Percentiles rank a stretch among this genome's conserved stretches.
Evolutionary conservation across 106 monocot species (phyloP).

Genomic region (Acorus calamus): DNA sequence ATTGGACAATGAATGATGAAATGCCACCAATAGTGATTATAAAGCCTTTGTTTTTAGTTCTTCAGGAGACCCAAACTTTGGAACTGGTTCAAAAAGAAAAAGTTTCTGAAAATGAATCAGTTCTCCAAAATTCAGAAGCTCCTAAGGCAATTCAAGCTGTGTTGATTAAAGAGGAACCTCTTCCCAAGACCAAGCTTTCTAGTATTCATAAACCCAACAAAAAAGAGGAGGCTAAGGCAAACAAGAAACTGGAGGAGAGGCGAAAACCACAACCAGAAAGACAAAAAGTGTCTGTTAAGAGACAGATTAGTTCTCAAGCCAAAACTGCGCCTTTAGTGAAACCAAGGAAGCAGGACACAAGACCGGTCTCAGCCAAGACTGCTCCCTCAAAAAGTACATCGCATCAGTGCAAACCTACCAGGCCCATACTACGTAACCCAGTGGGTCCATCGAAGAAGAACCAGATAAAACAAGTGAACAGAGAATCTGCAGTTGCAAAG

Average conservation of each 20-base stretch:
- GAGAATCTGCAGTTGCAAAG: conserved; percentile 2
- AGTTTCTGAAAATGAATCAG: neutral
- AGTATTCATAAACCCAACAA: neutral
- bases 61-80: conserved; percentile 4
- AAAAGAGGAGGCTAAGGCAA: conserved; percentile 1
- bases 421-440: neutral
- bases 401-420: neutral
- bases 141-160: neutral
- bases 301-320: conserved; percentile 8
- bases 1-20: conserved; percentile 1
- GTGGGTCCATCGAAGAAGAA: conserved; percentile 12
- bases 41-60: conserved; percentile 16
- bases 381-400: neutral
- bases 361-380: conserved; percentile 1
- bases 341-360: conserved; percentile 12
- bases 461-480: conserved; percentile 18
- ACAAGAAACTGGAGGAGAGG: conserved; percentile 3
- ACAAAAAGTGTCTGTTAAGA: conserved; percentile 15
- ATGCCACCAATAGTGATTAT: conserved; percentile 29
- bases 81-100: conserved; percentile 5
- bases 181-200: conserved; percentile 4
- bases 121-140: neutral
- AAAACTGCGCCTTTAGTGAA: neutral
- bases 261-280: neutral
- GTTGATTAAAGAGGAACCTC: neutral